These are phyloP conservation scores for Xylaria sp. DNA, from an alignment of 2,329 filamentous ascomycete genomes.

Conservation along the genomic window DNA sequence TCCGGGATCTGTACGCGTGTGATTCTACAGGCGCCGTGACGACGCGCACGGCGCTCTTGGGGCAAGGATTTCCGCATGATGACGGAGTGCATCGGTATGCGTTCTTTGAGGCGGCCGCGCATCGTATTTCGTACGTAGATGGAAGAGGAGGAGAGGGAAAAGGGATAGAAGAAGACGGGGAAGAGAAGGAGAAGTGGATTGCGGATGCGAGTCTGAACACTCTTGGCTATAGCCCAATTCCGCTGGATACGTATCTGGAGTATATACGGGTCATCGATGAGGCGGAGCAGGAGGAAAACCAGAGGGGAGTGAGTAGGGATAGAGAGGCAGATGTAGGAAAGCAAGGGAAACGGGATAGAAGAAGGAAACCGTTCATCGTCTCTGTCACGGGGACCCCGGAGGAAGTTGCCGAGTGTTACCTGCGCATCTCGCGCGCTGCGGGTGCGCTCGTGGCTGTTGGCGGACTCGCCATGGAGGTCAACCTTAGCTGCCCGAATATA, in stretches of 20 bases:
- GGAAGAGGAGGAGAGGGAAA: too few species aligned
- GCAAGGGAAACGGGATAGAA: too few species aligned
- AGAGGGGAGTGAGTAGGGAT: slow-evolving; percentile 22
- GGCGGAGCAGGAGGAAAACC: slow-evolving; percentile 48
- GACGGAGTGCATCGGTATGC: slow-evolving; percentile 65
- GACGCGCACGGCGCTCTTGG: slow-evolving; percentile 70
- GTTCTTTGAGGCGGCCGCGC: slow-evolving; percentile 62
- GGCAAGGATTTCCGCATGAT: slow-evolving; percentile 67
- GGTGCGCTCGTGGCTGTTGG: slow-evolving; percentile 45
- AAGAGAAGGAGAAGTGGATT: slow-evolving; percentile 10
- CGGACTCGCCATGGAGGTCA: slow-evolving; percentile 73
- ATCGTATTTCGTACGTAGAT: too few species aligned
- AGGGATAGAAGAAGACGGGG: too few species aligned
- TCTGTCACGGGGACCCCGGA: slow-evolving; percentile 70
- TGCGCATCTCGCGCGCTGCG: slow-evolving; percentile 46
- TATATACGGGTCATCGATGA: slow-evolving; percentile 28
- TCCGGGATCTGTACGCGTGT: slow-evolving; percentile 64
- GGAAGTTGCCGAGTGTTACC: slow-evolving; percentile 64
- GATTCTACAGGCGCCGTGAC: slow-evolving; percentile 75
- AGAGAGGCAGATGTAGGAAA: slow-evolving; percentile 22
- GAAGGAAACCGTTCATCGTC: slow-evolving; percentile 67
- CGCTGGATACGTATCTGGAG: slow-evolving; percentile 62
- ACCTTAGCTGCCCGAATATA: slow-evolving; percentile 81
- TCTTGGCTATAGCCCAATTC: slow-evolving; percentile 73
- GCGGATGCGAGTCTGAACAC: slow-evolving; percentile 66